Base-by-base conservation (phyloP, 2,329 filamentous ascomycete genomes). In the Helicocarpus griseus region DNA sequence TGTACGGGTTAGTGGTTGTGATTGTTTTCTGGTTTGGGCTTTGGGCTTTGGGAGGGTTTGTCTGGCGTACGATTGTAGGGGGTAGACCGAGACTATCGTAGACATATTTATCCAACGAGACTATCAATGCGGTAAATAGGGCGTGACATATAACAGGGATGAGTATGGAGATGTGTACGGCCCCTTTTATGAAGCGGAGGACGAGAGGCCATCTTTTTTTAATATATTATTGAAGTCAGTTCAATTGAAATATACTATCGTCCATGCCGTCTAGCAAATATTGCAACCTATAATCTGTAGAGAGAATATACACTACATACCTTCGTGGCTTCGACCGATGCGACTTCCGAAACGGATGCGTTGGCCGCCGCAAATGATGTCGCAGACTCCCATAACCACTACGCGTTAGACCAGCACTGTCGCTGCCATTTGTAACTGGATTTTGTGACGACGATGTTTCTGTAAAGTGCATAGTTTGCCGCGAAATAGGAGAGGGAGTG, bases 181-280 rank as follows among this genome's bases (percentile, higher is more conserved):
- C 78, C 47, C 81, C 81, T 62, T 83, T 83, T 62, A 78, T 74
- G 65, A 84, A 82, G 55, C 81, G 76, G 40, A 84, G 72, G 14
- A 83, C 81, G 5, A 85, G 71, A 14, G 81, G 81, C 72, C 80
- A 78, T 66, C 81, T 78, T 49, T 35, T 33, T 2, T 11, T 28
- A 46, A 14, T 17, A 13, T 28, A n/a, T 14, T n/a, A n/a, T 43
- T 14, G 24, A 21, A 31, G 41, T 29, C 9, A 36, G 33, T 35
- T 40, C 38, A 22, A 22, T 40, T 8, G 17, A 9, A 40, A 9
- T 13, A 40, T 9, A 22, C n/a, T 22, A 40, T 36, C 13, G n/a
- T 11, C 33, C 5, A 36, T 36, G 33, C 5, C 8, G 33, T 14
- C 13, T 36, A 14, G 11, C 9, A n/a, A 14, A 41, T 22, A n/a